Base-by-base conservation (phyloP, 2,329 filamentous ascomycete genomes). In the Biscogniauxia sp. region DNA sequence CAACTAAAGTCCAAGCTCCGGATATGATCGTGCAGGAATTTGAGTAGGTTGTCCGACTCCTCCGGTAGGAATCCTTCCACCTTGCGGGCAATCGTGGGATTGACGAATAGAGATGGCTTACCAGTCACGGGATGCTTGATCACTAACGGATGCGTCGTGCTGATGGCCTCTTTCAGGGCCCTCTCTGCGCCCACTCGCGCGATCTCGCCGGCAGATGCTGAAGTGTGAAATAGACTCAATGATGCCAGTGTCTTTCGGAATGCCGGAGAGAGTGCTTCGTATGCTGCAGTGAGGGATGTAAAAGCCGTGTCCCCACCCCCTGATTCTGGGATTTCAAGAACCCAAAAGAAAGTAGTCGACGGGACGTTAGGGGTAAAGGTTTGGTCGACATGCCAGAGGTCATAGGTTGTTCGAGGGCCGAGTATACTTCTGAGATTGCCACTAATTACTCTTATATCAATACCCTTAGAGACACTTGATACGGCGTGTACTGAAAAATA, bases 11-110 rank as follows among this genome's bases (percentile, higher is more conserved):
- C 88, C 41, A 85, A 82, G 7, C 85, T 84, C 51, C 84, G 58
- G 13, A 65, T 60, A 20, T 65, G 63, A 11, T 63, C 82, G 70
- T 84, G 90, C 8, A 91, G 75, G 76, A 90, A 90, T 65, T 87
- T 86, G 45, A 91, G 79, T 3, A 91, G 75, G 64, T 77, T 78
- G 60, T 90, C 88, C 7, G 83, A 86, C 71, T 90, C 88, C 69
- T 90, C 88, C 66, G 88, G 85, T 75, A 90, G 88, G 72, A 83
- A 86, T 4, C 87, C 87, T 0, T 88, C 80, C 52, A 90, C 88
- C 52, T 81, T 77, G 37, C 86, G 81, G 6, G 86, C 88, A 76
- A 88, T 82, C 79, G 58, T 60, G 9, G 84, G 84, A 69, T 90
- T 90, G 19, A 90, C 84, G 68, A 53, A 90, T 2, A 90, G 75